phyloP scores from a whole-genome alignment of 768 basidiomycete species.

The Suillus subluteus region DNA sequence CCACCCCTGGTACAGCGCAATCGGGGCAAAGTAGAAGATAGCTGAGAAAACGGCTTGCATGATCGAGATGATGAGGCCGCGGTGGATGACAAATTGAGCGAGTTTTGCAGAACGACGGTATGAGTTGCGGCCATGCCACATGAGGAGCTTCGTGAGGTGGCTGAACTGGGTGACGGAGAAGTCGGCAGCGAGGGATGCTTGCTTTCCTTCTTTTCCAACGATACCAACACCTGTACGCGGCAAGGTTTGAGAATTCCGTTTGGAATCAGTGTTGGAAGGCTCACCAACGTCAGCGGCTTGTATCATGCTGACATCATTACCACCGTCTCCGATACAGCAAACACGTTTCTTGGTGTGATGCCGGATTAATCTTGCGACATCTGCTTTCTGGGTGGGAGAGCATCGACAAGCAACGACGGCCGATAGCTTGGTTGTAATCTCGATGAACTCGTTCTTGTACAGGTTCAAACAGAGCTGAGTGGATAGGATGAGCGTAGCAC shows the following conservation, averaged over 20 bases:
- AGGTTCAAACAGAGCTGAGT: constrained; percentile 84
- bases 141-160: constrained; percentile 89
- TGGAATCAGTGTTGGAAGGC: constrained; percentile 36
- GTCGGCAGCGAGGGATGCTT: constrained; percentile 98
- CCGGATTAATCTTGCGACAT: constrained; percentile 93
- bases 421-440: constrained; percentile 93
- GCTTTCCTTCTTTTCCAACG: constrained; percentile 98
- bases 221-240: constrained; percentile 80
- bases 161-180: constrained; percentile 98
- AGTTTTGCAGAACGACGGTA: constrained; percentile 98
- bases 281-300: constrained; percentile 97
- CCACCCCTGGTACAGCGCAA: constrained; percentile 98
- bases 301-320: constrained; percentile 99
- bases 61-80: constrained; percentile 94
- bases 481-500: not conserved
- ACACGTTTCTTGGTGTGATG: constrained; percentile 91
- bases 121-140: constrained; percentile 99
- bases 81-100: constrained; percentile 98
- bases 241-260: not conserved
- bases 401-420: constrained; percentile 98
- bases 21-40: constrained; percentile 93
- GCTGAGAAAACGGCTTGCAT: constrained; percentile 98
- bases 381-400: constrained; percentile 98
- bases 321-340: constrained; percentile 98
- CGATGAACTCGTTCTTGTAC: constrained; percentile 94